Conservation (phyloP, 2,329 filamentous ascomycete genomes). For the Aspergillus pseudoviridinutans region DNA sequence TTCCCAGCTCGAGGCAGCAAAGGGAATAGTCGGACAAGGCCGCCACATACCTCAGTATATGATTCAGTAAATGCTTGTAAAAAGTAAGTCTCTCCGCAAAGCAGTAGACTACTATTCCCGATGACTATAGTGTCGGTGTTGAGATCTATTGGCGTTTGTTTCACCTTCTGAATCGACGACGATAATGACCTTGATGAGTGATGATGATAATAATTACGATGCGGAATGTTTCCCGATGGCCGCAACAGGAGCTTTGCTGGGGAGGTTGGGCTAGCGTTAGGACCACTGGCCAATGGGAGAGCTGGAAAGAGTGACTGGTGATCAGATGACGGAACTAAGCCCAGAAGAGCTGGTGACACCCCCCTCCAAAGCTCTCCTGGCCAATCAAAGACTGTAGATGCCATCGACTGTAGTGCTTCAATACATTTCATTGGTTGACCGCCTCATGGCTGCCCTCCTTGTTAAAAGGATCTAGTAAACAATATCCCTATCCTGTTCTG, state of each 20-base stretch:
- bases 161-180: background rate
- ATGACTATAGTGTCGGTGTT: background rate
- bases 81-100: background rate
- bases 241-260: background rate
- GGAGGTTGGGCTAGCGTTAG: conserved; percentile 4
- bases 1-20: background rate
- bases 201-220: background rate
- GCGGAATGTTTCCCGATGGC: background rate
- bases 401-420: background rate
- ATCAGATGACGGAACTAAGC: conserved; percentile 12
- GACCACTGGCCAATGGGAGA: conserved; percentile 6
- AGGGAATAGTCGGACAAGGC: conserved; percentile 13
- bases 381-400: background rate
- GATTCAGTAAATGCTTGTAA: background rate
- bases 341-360: conserved; percentile 11
- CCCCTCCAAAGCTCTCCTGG: conserved; percentile 7
- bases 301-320: background rate
- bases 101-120: background rate
- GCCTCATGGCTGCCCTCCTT: conserved; percentile 3
- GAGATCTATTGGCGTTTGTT: background rate
- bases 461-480: conserved; percentile 15
- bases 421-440: conserved; percentile 16
- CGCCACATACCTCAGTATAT: background rate
- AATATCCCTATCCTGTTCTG: conserved; percentile 10
- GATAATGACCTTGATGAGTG: too few relatives aligned